phyloP scores from a whole-genome alignment of 495 filamentous ascomycete species.

The Copromyces sp. region DNA sequence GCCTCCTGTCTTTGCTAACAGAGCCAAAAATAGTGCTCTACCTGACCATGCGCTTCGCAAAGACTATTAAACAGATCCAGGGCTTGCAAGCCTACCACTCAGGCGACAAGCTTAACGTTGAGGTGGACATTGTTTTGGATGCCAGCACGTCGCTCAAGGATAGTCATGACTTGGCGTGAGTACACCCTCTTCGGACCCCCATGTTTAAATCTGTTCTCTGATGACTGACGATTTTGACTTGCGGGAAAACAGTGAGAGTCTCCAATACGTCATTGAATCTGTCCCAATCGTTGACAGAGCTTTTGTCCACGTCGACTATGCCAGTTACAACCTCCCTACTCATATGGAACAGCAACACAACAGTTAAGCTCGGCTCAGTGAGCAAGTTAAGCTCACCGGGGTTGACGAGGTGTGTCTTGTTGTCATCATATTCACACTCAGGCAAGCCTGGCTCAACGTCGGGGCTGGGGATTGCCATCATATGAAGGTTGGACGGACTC shows the following conservation, averaged over 20 bases:
- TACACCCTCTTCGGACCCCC: background rate
- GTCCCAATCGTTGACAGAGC: constrained; percentile 63
- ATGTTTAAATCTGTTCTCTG: background rate
- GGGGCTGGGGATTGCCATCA: background rate
- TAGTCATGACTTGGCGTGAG: constrained; percentile 68
- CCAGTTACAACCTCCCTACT: constrained; percentile 69
- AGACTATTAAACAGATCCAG: constrained; percentile 79
- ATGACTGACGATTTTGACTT: background rate
- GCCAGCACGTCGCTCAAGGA: constrained; percentile 68
- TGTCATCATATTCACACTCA: background rate
- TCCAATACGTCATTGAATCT: constrained; percentile 86
- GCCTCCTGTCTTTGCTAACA: constrained; percentile 2
- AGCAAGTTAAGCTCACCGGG: background rate
- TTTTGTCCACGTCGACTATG: constrained; percentile 77
- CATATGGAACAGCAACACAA: constrained; percentile 65
- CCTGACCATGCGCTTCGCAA: constrained; percentile 88
- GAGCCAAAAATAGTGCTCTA: constrained; percentile 50
- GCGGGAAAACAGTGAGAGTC: constrained; percentile 46
- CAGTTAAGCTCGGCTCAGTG: background rate
- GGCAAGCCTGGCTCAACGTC: background rate
- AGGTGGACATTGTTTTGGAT: constrained; percentile 65
- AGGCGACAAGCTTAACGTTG: constrained; percentile 83
- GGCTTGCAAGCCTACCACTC: constrained; percentile 81
- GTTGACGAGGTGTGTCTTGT: background rate
- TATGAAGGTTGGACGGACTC: background rate